Conservation (phyloP, 345 rosid species). For the Raphanus sativus region DNA sequence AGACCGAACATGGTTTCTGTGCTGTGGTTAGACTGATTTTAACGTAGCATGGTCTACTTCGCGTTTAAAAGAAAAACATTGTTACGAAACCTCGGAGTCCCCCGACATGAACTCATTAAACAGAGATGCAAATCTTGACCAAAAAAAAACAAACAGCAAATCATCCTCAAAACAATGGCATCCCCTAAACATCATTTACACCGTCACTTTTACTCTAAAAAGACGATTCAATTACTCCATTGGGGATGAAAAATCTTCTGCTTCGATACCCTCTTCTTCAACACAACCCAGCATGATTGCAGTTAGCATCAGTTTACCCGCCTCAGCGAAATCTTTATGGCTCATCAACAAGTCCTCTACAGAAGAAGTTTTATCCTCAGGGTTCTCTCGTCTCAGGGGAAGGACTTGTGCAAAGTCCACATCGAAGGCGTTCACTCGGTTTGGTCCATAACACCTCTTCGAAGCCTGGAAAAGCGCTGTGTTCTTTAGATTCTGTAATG, state of each 20-base stretch:
- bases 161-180: conserved; percentile 12
- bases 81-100: background rate
- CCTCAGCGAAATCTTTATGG: conserved; percentile 78
- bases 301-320: conserved; percentile 82
- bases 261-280: conserved; percentile 37
- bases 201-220: background rate
- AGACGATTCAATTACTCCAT: conserved; percentile 30
- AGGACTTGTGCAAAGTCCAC: conserved; percentile 68
- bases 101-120: conserved; percentile 12
- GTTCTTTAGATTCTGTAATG: conserved; percentile 54
- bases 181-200: conserved; percentile 19
- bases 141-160: background rate
- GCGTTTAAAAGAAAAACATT: background rate
- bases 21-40: background rate
- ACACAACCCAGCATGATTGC: conserved; percentile 67
- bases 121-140: background rate
- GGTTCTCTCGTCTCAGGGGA: conserved; percentile 59
- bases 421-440: conserved; percentile 53
- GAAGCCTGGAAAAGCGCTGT: conserved; percentile 83
- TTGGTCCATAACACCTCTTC: conserved; percentile 65
- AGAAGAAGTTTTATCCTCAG: conserved; percentile 44
- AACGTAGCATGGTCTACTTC: background rate
- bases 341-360: conserved; percentile 84
- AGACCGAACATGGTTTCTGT: background rate
- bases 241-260: conserved; percentile 29